phyloP scores from a whole-genome alignment of 2,329 filamentous ascomycete genomes.

The Aspergillus sp. region DNA sequence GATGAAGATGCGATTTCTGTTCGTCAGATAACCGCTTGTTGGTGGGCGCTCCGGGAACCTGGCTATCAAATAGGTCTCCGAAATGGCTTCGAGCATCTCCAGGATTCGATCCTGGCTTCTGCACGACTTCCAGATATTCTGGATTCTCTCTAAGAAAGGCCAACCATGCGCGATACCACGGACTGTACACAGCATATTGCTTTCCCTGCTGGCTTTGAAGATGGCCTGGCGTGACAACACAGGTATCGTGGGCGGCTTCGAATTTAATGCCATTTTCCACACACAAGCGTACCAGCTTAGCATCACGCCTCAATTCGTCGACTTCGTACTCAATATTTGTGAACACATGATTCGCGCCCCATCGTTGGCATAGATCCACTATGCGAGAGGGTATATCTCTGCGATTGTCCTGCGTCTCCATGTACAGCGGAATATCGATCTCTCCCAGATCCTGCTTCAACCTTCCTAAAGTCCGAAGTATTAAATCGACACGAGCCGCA shows the following conservation, averaged over 20 bases:
- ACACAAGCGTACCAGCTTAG: slow-evolving; percentile 53
- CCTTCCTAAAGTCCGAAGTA: slow-evolving; percentile 60
- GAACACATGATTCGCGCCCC: slow-evolving; percentile 67
- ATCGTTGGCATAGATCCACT: slow-evolving; percentile 57
- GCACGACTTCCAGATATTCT: slow-evolving; percentile 55
- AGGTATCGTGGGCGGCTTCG: slow-evolving; percentile 70
- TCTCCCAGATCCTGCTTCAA: slow-evolving; percentile 59
- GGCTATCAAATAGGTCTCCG: slow-evolving; percentile 49
- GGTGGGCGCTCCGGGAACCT: slow-evolving; percentile 54
- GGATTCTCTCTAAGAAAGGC: slow-evolving; percentile 62
- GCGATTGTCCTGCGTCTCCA: slow-evolving; percentile 62
- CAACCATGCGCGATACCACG: slow-evolving; percentile 74
- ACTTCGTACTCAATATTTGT: slow-evolving; percentile 88
- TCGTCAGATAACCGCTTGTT: slow-evolving; percentile 55
- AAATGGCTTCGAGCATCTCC: slow-evolving; percentile 41
- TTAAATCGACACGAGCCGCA: slow-evolving; percentile 69
- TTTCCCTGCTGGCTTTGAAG: slow-evolving; percentile 60
- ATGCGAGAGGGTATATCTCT: slow-evolving; percentile 55
- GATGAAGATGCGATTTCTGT: slow-evolving; percentile 49
- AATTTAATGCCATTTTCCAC: slow-evolving; percentile 59
- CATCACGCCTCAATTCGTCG: slow-evolving; percentile 75
- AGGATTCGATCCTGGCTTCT: slow-evolving; percentile 52
- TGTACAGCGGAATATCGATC: slow-evolving; percentile 67
- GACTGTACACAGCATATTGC: slow-evolving; percentile 76
- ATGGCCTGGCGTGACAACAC: slow-evolving; percentile 66